A percentile compares a stretch with the other conserved stretches of the same genome.
These are phyloP conservation scores for Brassica rapa DNA, from an alignment of 345 rosid species.

Conservation along the genomic window DNA sequence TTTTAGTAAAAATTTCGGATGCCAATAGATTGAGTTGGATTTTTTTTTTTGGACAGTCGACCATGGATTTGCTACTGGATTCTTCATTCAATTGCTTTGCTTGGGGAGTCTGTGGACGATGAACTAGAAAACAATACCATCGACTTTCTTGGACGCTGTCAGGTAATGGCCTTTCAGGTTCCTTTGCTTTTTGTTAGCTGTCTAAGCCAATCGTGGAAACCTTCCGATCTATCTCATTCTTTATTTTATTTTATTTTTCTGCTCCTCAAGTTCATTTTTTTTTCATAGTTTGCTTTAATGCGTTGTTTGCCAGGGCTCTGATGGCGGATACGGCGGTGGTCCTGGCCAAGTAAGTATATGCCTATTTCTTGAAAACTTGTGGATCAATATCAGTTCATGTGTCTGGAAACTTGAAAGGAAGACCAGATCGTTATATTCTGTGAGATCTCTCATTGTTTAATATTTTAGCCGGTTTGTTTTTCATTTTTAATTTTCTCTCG, in stretches of 20 bases:
- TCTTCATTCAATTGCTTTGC: conserved; percentile 79
- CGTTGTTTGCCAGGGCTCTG: conserved; percentile 51
- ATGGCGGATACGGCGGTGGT: conserved; percentile 96
- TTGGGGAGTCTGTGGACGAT: conserved; percentile 63
- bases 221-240: not conserved
- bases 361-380: conserved; percentile 5
- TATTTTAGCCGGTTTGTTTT: not conserved
- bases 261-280: not conserved
- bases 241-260: not conserved
- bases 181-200: not conserved
- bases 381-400: not conserved
- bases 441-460: conserved; percentile 2
- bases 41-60: conserved; percentile 51
- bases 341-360: conserved; percentile 89
- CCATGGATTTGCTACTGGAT: conserved; percentile 99
- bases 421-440: conserved; percentile 9
- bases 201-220: not conserved
- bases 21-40: not conserved
- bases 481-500: not conserved
- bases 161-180: conserved; percentile 50
- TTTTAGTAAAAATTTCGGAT: not conserved
- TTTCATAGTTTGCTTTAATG: conserved; percentile 3
- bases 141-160: conserved; percentile 76
- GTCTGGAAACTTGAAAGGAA: not conserved
- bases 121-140: conserved; percentile 55